Evolutionary conservation across 2,329 filamentous ascomycete genomes (phyloP), one percentile per base, ranked within the genome.

Genomic region (Aureobasidium musti): DNA sequence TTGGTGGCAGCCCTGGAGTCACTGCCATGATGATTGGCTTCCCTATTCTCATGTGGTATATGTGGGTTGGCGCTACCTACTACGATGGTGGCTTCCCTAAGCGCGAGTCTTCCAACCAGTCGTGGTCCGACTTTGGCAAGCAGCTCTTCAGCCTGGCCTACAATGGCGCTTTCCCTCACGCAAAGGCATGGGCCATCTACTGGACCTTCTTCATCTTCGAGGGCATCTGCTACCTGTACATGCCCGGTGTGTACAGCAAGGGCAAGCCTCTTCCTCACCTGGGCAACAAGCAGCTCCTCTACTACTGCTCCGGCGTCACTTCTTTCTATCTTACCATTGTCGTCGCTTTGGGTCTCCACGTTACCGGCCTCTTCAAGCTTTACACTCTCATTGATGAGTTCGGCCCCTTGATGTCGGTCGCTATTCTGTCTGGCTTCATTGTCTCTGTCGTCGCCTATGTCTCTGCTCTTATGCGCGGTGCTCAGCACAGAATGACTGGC

Each of bases 41-140:
- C 79, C 95, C 95, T n/a, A 69, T 89, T 43, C 85, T 99, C 73
- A 98, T 98, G 94, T 97, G 91, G 85, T 98, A 97, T 81, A 97
- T 99, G 93, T 98, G 93, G 93, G 89, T 96, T 78, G 95, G 95
- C 60, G 91, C 94, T 39, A 93, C 89, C 59, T 97, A 94, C 81
- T 99, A 97, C 80, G 82, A 92, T 75, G 94, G 94, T 72, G 88
- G 90, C 70, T 83, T 96, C 61, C 95, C 95, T 19, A 73, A 74
- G 73, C 57, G 65, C 37, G n/a, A 49, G 37, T 90, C 87, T 1
- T 80, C 80, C 2, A 76, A 85, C 50, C 90, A 85, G 49, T 88
- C 83, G 71, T 86, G 86, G 76, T 71, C 74, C 14, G 88, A 94
- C 21, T 98, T 97, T 76, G 82, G 85, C 65, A 79, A 82, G 67